Base-by-base conservation (phyloP, 495 filamentous ascomycete species). In the Neurospora intermedia region DNA sequence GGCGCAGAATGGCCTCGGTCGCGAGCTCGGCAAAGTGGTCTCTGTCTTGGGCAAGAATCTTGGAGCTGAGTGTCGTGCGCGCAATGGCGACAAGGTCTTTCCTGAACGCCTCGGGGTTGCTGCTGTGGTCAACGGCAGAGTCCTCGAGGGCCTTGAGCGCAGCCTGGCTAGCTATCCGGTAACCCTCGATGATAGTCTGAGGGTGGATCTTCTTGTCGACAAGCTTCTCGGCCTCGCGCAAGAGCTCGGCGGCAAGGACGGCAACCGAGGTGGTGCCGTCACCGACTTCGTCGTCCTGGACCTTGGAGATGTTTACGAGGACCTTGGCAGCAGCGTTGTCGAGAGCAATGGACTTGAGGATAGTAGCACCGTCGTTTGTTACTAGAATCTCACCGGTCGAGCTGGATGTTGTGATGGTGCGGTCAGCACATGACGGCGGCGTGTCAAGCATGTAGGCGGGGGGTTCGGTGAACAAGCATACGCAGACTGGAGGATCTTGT, bases 401-500 rank as follows among this genome's bases (percentile, higher is more conserved):
- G 27, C 94, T 97, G 75, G 77, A 69, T 72, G 54, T 45, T 35
- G 72, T 77, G 40, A 80, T 77, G 66, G 18, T 74, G 31, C 43
- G 41, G 74, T 80, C 71, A 80, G 75, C 73, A n/a, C 69, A 59
- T 54, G 71, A 43, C 39, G 70, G 43, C 41, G 38, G 31, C 15
- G 40, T 8, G 11, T 72, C 62, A 62, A 35, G 43, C 43, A 16
- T 38, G 27, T 69, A 35, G 20, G 41, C 69, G 10, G 71, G 46
- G 10, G 45, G 42, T 11, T 40, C 18, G 69, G 54, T 45, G 59
- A 27, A 38, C 69, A 35, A 74, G 86, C 89, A 54, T 88, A 97
- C 92, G 94, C 96, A 84, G 94, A 98, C 81, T 98, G 96, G 81
- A 98, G 84, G 82, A 99, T 99, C 87, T 99, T 98, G 85, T 99